Evolutionary conservation across 2,329 filamentous ascomycete species (phyloP).

Genomic region (Pseudogymnoascus sp.): DNA sequence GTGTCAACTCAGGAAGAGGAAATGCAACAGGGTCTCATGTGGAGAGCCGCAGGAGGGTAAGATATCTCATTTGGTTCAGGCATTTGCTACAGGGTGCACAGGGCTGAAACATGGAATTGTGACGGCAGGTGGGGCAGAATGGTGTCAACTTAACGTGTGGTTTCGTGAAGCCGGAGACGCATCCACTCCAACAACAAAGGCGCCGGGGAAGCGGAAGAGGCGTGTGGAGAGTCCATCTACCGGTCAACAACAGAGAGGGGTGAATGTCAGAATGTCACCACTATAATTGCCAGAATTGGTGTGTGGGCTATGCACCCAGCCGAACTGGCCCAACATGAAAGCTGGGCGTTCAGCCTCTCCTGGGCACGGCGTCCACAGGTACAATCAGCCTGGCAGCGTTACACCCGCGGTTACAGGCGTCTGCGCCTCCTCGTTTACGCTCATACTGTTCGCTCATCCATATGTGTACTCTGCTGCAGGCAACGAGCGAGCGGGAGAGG

Average conservation of each 20-base stretch:
- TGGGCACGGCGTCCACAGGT: not conserved
- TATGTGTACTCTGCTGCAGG: not conserved
- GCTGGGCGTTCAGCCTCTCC: not conserved
- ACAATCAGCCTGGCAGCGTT: constrained; percentile 1
- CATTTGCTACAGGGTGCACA: not conserved
- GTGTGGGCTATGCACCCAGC: not conserved
- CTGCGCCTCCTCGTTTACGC: not conserved
- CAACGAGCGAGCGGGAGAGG: not conserved
- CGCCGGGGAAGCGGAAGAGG: not conserved
- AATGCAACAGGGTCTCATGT: not conserved
- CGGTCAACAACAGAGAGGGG: not conserved
- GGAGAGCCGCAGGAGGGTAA: not conserved
- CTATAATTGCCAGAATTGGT: not conserved
- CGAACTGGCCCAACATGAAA: not conserved
- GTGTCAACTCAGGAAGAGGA: not conserved
- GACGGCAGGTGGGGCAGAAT: not conserved
- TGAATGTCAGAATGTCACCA: not conserved
- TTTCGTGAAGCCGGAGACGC: not conserved
- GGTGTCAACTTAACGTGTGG: not conserved
- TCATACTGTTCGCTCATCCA: not conserved
- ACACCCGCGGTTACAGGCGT: constrained; percentile 6
- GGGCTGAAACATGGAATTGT: not conserved
- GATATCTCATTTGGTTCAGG: not conserved
- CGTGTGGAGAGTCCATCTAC: not conserved
- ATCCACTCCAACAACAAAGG: not conserved